phyloP scores from a whole-genome alignment of 2,329 filamentous ascomycete genomes.

The Pseudocercospora fuligena region DNA sequence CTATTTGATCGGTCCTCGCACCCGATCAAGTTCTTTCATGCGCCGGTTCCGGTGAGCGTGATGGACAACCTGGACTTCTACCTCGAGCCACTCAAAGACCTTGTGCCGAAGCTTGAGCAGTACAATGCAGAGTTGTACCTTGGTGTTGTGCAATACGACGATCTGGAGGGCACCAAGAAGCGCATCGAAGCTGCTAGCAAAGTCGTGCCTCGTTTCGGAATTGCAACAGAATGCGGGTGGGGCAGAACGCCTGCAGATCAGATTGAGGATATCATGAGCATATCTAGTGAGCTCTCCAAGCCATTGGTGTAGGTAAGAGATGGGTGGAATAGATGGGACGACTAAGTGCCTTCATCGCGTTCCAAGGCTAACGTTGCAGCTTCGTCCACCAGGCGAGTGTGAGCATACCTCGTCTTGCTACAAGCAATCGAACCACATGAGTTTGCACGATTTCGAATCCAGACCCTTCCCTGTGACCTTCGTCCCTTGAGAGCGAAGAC shows the following conservation, averaged over 20 bases:
- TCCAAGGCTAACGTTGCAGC: background rate
- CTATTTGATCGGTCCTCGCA: constrained; percentile 37
- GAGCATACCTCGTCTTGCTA: background rate
- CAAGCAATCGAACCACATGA: background rate
- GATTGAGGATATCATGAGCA: constrained; percentile 8
- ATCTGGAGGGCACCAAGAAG: constrained; percentile 45
- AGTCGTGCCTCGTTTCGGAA: constrained; percentile 42
- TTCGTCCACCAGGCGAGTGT: background rate
- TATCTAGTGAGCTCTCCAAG: background rate
- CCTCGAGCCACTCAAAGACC: constrained; percentile 44
- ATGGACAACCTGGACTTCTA: constrained; percentile 40
- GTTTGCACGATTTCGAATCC: background rate
- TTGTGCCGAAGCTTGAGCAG: constrained; percentile 37
- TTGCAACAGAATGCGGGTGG: constrained; percentile 50
- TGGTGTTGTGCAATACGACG: constrained; percentile 47
- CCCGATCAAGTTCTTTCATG: constrained; percentile 48
- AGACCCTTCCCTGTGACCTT: no score
- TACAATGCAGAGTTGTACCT: constrained; percentile 45
- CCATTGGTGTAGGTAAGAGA: background rate
- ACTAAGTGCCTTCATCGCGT: background rate
- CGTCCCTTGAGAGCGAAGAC: no score
- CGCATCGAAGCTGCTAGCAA: constrained; percentile 44
- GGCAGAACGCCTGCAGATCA: constrained; percentile 29
- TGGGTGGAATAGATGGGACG: background rate
- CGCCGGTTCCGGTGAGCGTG: constrained; percentile 48